phyloP scores from a whole-genome alignment of 2,329 filamentous ascomycete species.

The Lecanicillium sp. region DNA sequence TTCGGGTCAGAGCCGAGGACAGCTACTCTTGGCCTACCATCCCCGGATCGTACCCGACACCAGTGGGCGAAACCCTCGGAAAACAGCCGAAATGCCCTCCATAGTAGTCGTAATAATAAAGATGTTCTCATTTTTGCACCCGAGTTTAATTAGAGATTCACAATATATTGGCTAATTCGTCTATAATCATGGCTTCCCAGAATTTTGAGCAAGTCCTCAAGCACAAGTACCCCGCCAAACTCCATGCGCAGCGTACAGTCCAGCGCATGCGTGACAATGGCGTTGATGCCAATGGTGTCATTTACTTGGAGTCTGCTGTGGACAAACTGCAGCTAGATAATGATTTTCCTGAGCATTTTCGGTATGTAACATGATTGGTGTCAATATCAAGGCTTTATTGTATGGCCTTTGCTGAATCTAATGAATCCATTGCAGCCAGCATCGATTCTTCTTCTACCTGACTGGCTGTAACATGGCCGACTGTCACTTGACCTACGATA shows the following conservation, averaged over 20 bases:
- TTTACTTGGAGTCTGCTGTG: constrained; percentile 83
- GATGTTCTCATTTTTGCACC: no score
- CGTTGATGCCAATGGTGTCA: constrained; percentile 55
- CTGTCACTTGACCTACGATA: constrained; percentile 73
- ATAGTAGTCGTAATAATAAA: no score
- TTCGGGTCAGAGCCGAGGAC: no score
- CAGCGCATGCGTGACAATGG: constrained; percentile 63
- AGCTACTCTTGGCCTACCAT: no score
- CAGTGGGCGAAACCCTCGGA: no score
- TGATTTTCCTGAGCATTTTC: constrained; percentile 72
- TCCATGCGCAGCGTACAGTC: constrained; percentile 72
- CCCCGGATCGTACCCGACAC: no score
- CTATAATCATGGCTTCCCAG: constrained; percentile 23
- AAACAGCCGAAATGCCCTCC: no score
- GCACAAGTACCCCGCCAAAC: constrained; percentile 74
- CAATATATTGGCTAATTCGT: neutral
- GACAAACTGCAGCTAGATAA: constrained; percentile 81
- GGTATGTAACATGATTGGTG: no score
- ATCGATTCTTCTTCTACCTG: constrained; percentile 89
- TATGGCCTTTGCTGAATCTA: neutral
- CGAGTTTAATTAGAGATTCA: neutral
- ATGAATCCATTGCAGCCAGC: constrained; percentile 49
- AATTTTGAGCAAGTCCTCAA: constrained; percentile 44
- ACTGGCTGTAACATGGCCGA: constrained; percentile 77
- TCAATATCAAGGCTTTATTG: no score